phyloP scores from a whole-genome alignment of 2,329 filamentous ascomycete species.

The Fusarium multiceps region DNA sequence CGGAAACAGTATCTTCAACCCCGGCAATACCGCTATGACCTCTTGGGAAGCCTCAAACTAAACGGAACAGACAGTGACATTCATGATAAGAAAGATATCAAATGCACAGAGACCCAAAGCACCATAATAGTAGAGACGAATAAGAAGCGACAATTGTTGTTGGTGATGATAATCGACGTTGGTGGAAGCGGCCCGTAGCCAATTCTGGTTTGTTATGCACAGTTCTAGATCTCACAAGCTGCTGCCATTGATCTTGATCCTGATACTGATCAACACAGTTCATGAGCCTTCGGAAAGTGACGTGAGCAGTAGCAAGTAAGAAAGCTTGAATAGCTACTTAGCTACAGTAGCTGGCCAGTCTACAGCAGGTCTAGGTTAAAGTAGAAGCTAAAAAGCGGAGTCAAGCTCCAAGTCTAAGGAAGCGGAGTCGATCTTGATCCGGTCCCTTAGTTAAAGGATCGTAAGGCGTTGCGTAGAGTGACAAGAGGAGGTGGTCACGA shows the following conservation, averaged over 20 bases:
- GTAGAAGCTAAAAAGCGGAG: slow-evolving; percentile 23
- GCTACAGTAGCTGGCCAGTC: background rate
- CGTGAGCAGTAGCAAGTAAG: slow-evolving; percentile 21
- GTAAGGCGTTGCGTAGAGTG: background rate
- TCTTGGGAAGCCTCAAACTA: background rate
- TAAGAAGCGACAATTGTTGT: slow-evolving; percentile 8
- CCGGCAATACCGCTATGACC: background rate
- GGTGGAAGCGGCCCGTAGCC: slow-evolving; percentile 7
- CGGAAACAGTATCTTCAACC: background rate
- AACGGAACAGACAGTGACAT: background rate
- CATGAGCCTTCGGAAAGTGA: slow-evolving; percentile 26
- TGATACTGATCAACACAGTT: slow-evolving; percentile 12
- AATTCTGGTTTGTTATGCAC: background rate
- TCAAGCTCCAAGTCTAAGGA: slow-evolving; percentile 4
- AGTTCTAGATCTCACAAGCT: background rate
- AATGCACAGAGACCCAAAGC: background rate
- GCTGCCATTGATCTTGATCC: background rate
- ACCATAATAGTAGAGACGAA: background rate
- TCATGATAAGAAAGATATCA: background rate
- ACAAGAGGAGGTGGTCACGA: slow-evolving; percentile 17
- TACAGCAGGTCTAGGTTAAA: background rate
- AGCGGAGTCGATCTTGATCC: slow-evolving; percentile 35
- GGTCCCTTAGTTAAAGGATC: slow-evolving; percentile 24
- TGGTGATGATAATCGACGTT: slow-evolving; percentile 15
- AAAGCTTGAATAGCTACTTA: slow-evolving; percentile 11